Base-by-base conservation (phyloP, 163 green algal species). In the Trebouxia gelatinosa region DNA sequence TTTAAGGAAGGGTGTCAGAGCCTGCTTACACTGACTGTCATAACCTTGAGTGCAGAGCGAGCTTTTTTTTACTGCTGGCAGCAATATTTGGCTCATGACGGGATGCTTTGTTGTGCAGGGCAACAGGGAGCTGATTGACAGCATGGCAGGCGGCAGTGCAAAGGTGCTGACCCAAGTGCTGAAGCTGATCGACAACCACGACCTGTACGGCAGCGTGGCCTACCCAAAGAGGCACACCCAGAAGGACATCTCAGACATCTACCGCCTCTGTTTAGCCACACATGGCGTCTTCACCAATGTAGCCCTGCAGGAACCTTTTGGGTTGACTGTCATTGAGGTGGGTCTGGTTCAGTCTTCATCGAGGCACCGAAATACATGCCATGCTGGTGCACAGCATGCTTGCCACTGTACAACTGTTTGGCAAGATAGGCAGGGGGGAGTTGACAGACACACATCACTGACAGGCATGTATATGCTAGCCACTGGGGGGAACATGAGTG, bases 301-400 rank as follows among this genome's bases (percentile, higher is more conserved):
- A 26, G 95, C 95, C 2, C 91, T 98, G 68, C 91, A 97, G 88
- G 95, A 98, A 89, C 95, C 95, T 0, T 98, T 98, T 82, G 95
- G 95, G 17, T 83, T 98, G 28, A 98, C 95, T 6, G 88, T 98
- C 32, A 98, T 98, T 35, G 94, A 98, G 88, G 93, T 79, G 32
- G 13, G 26, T 54, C n/a, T 35, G 21, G 17, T 37, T 54, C 19
- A 54, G 23, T 32, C 11, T 7, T 29, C 6, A 0, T 46, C 0
- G 11, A 3, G 11, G 3, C 31, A n/a, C 28, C 21, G 13, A 2
- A 54, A 13, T 54, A 13, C 43, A 54, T 54, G 43, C 43, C 43
- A 54, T 54, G 43, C 9, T 13, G 13, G 11, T 54, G 43, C 43
- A 54, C 9, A 54, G 43, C 13, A 13, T 23, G 9, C 43, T 54